Evolutionary conservation across 345 rosid species (phyloP).

Genomic region (Firmiana major): DNA sequence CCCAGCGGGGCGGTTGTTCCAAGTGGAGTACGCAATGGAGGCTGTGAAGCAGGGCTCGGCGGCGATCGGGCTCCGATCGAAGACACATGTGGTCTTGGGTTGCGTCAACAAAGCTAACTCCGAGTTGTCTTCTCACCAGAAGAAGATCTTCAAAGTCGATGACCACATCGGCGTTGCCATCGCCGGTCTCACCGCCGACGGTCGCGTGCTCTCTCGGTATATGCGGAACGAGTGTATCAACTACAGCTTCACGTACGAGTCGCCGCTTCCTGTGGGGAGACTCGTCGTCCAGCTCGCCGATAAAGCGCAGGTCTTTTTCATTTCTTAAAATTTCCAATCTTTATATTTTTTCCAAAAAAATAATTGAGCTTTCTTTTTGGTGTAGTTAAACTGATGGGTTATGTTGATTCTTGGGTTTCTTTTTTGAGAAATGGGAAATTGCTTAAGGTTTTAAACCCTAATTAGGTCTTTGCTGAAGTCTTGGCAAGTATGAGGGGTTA

Average conservation of each 20-base stretch:
- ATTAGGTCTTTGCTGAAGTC: background rate
- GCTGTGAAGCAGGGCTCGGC: conserved; percentile 99
- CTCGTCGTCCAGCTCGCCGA: conserved; percentile 96
- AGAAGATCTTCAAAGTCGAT: conserved; percentile 95
- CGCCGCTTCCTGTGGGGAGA: conserved; percentile 93
- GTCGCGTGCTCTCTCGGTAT: conserved; percentile 95
- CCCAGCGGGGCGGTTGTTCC: conserved; percentile 91
- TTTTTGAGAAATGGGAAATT: background rate
- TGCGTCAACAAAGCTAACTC: conserved; percentile 91
- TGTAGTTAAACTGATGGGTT: background rate
- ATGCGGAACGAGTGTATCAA: conserved; percentile 96
- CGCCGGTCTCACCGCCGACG: conserved; percentile 96
- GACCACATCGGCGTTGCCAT: conserved; percentile 97
- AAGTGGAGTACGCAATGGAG: conserved; percentile 99
- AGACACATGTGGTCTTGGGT: conserved; percentile 81
- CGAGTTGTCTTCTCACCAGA: conserved; percentile 96
- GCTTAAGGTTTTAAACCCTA: background rate
- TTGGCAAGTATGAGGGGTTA: background rate
- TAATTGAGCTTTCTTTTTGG: background rate
- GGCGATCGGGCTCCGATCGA: conserved; percentile 98
- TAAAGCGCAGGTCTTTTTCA: conserved; percentile 79
- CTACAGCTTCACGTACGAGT: conserved; percentile 78
- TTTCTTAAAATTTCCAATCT: background rate
- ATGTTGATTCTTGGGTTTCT: background rate
- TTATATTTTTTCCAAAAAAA: background rate